These are phyloP conservation scores for Liquidambar formosana DNA, from an alignment of 164 flowering plant genomes.

Conservation along the genomic window DNA sequence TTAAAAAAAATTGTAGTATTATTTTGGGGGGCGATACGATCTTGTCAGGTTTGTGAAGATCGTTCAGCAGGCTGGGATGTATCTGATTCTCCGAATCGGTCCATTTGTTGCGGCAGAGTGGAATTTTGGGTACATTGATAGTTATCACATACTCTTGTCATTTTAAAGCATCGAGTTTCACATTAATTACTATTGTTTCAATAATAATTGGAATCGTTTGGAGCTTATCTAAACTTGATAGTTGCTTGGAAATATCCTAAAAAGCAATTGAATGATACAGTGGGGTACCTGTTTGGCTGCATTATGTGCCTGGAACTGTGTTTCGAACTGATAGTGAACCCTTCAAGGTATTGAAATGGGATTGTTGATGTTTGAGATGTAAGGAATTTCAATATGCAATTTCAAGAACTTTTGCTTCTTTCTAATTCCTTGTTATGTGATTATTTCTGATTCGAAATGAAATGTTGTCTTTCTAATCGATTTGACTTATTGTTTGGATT, in stretches of 20 bases:
- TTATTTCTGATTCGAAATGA: not conserved
- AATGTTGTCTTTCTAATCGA: not conserved
- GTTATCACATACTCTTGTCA: not conserved
- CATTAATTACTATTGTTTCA: not conserved
- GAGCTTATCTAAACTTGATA: no score
- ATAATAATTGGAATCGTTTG: no score
- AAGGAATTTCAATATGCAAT: not conserved
- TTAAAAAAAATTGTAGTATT: constrained; percentile 52
- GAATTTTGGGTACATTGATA: constrained; percentile 73
- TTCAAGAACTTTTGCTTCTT: not conserved
- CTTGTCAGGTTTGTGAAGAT: constrained; percentile 85
- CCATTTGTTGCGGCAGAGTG: constrained; percentile 98
- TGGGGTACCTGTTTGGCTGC: constrained; percentile 97
- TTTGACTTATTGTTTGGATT: constrained; percentile 8
- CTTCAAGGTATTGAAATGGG: constrained; percentile 60
- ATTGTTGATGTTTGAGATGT: not conserved
- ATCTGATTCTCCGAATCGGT: constrained; percentile 85
- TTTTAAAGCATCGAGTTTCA: not conserved
- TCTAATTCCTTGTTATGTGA: not conserved
- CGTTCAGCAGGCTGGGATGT: constrained; percentile 76
- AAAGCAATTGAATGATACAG: constrained; percentile 35
- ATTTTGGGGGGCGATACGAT: constrained; percentile 82
- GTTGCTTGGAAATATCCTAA: not conserved
- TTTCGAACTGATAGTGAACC: constrained; percentile 78
- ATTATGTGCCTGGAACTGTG: constrained; percentile 81